Base-by-base conservation (phyloP, 345 rosid genomes). In the Brassica juncea region DNA sequence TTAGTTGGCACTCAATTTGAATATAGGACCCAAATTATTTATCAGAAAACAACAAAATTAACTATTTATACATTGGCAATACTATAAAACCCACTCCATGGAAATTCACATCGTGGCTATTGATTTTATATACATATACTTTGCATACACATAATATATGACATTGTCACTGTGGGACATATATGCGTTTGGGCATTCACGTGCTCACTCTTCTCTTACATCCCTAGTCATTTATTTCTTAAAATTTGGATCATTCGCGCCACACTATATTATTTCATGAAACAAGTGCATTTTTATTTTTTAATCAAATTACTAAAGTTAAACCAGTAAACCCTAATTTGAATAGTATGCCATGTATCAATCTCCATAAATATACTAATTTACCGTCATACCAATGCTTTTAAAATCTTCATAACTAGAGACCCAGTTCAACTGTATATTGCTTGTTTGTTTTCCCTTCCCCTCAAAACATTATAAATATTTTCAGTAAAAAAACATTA, bases 61-160 rank as follows among this genome's bases (percentile, higher is more conserved):
- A 7, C 21, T 19, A 31, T 68, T 62, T 80, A 60, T 73, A 68
- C 78, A 44, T 73, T 80, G 31, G 63, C 28, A 19, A 79, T 80
- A 80, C 75, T 68, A 69, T 42, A 68, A 80, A 68, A 80, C 82
- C 82, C 75, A 74, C 71, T 80, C 78, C 78, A 80, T 61, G 37
- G 71, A 80, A 61, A 68, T 61, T 35, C 75, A 68, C 57, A 79
- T 61, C 82, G 71, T 74, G 73, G 8, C 61, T 72, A 63, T 71
- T 62, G 0, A 10, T 71, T 64, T 27, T 35, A 57, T 64, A 66
- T 39, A 65, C 52, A 55, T 71, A 54, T 63, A 77, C 71, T 54
- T 77, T 77, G 47, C 30, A 52, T 31, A 64, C 59, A 21, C 68
- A 78, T 72, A 44, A 66, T 79, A 73, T 67, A 15, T 31, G 70